Evolutionary conservation across 2,329 filamentous ascomycete species (phyloP).

Genomic region (Zymoseptoria passerinii): DNA sequence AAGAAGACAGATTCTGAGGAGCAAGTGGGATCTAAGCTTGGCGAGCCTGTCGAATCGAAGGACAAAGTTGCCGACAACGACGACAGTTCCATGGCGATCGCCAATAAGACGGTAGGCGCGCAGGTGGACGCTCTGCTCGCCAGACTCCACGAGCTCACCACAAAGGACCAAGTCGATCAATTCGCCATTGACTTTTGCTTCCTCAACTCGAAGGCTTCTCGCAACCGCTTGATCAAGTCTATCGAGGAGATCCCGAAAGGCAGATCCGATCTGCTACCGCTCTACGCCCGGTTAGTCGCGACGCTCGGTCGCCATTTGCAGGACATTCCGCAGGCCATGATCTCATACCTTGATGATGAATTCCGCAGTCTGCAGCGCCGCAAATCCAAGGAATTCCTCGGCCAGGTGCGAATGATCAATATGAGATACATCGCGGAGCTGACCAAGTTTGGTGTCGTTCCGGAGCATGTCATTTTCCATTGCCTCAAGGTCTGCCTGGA

Average conservation of each 20-base stretch:
- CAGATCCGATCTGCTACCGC: slow-evolving; percentile 78
- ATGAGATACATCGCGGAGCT: slow-evolving; percentile 96
- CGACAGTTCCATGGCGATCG: slow-evolving; percentile 86
- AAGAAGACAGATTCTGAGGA: slow-evolving; percentile 80
- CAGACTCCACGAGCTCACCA: slow-evolving; percentile 82
- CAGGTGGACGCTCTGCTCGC: slow-evolving; percentile 88
- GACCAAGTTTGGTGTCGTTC: slow-evolving; percentile 96
- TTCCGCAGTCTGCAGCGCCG: slow-evolving; percentile 93
- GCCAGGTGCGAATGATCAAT: slow-evolving; percentile 86
- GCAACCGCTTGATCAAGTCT: slow-evolving; percentile 86
- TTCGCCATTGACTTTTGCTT: slow-evolving; percentile 96
- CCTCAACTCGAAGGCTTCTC: slow-evolving; percentile 93
- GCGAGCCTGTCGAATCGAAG: slow-evolving; percentile 42
- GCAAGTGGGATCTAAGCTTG: slow-evolving; percentile 66
- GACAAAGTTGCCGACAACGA: slow-evolving; percentile 54
- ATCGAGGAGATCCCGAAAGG: slow-evolving; percentile 93
- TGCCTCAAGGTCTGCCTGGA: slow-evolving; percentile 96
- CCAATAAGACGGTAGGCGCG: slow-evolving; percentile 93
- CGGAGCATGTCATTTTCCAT: slow-evolving; percentile 97
- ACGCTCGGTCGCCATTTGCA: slow-evolving; percentile 90
- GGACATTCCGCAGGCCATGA: slow-evolving; percentile 85
- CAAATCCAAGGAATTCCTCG: slow-evolving; percentile 95
- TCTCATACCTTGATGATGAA: slow-evolving; percentile 88
- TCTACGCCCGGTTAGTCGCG: slow-evolving; percentile 86
- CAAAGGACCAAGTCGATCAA: slow-evolving; percentile 85